phyloP scores from a whole-genome alignment of 768 basidiomycete species.

The Xanthoconium purpureum region DNA sequence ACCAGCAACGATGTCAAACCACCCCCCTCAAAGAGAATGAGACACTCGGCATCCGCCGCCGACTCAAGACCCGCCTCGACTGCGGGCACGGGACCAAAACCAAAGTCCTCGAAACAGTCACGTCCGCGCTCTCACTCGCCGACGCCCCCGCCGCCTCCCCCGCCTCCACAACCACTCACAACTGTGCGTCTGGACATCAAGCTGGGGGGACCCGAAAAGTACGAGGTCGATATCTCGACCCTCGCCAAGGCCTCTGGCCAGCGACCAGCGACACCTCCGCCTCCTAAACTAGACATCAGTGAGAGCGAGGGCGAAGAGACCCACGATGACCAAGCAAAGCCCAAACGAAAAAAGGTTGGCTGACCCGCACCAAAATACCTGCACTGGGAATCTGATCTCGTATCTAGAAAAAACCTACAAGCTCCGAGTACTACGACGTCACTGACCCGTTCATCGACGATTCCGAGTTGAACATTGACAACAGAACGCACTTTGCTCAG shows the following conservation, averaged over 20 bases:
- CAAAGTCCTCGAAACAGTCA: slow-evolving; percentile 48
- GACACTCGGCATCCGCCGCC: slow-evolving; percentile 23
- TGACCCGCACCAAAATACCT: neutral
- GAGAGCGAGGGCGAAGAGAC: slow-evolving; percentile 55
- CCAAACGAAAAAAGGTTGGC: slow-evolving; percentile 38
- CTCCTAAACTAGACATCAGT: slow-evolving; percentile 48
- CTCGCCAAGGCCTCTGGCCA: slow-evolving; percentile 66
- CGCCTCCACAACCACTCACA: slow-evolving; percentile 45
- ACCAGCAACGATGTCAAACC: slow-evolving; percentile 22
- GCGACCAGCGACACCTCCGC: slow-evolving; percentile 53
- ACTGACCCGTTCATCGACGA: slow-evolving; percentile 97
- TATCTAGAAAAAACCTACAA: slow-evolving; percentile 46
- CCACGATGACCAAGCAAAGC: slow-evolving; percentile 32
- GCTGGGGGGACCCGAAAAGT: slow-evolving; percentile 71
- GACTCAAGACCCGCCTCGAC: slow-evolving; percentile 29
- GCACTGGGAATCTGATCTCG: slow-evolving; percentile 3
- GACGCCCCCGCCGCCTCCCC: slow-evolving; percentile 42
- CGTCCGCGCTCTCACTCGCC: slow-evolving; percentile 54
- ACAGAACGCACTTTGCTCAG: slow-evolving; percentile 86
- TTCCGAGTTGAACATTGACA: slow-evolving; percentile 86
- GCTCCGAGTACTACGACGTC: slow-evolving; percentile 84
- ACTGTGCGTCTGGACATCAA: slow-evolving; percentile 69
- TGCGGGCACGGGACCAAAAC: slow-evolving; percentile 41
- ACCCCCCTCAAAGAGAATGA: slow-evolving; percentile 31
- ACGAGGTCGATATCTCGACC: slow-evolving; percentile 64